phyloP scores from a whole-genome alignment of 1,284 basidiomycete species.

The Ganoderma sinense region DNA sequence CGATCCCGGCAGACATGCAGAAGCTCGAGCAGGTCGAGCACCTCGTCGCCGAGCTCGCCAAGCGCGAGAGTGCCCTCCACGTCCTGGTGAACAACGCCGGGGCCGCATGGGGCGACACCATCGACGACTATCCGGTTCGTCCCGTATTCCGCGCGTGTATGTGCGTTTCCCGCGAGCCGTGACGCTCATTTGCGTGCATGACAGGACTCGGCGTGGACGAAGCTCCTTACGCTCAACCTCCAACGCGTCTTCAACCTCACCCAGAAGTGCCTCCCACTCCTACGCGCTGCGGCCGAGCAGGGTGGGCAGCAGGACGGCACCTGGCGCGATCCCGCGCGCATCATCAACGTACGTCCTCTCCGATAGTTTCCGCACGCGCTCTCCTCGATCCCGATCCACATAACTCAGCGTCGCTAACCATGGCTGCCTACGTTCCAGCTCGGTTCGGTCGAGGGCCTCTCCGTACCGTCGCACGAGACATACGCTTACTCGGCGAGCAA shows the following conservation, averaged over 20 bases:
- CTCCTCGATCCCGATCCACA: not conserved
- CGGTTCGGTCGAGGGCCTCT: constrained; percentile 67
- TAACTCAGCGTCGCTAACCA: not conserved
- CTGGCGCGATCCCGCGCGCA: constrained; percentile 60
- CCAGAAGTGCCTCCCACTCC: constrained; percentile 69
- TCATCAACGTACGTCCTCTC: constrained; percentile 63
- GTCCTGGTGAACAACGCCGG: constrained; percentile 78
- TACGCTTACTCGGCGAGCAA: constrained; percentile 78
- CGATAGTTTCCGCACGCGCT: no score
- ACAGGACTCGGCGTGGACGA: constrained; percentile 62
- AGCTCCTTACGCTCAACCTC: constrained; percentile 71
- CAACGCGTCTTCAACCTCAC: constrained; percentile 77
- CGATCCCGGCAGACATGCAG: constrained; percentile 69
- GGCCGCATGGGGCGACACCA: constrained; percentile 65
- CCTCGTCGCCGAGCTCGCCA: constrained; percentile 58
- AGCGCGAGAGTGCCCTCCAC: constrained; percentile 61
- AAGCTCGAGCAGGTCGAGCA: constrained; percentile 64
- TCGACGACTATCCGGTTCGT: constrained; percentile 64
- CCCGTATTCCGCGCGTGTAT: not conserved
- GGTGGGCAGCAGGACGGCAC: constrained; percentile 47
- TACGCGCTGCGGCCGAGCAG: constrained; percentile 58
- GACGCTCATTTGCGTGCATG: not conserved
- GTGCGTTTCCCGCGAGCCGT: not conserved
- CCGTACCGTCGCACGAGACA: constrained; percentile 64
- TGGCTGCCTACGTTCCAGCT: constrained; percentile 50